Base-by-base conservation (phyloP, 257 asterid species). In the Penstemon eatonii region DNA sequence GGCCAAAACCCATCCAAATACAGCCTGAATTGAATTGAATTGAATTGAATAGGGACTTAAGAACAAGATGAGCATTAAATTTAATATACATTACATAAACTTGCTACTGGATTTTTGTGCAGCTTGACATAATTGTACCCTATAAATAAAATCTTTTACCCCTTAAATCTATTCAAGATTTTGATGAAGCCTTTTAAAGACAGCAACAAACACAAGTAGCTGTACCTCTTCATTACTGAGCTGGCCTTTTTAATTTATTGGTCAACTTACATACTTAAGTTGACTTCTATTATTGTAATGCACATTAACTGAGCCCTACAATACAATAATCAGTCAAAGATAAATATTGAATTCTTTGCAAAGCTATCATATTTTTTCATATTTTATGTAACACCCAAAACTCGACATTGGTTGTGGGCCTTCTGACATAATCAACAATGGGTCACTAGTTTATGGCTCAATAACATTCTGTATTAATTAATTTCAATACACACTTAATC, bases 41-140 rank as follows among this genome's bases (percentile, higher is more conserved):
- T 25, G 33, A 25, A 25, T 25, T 25, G 33, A 25, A 25, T 1
- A 25, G 33, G 33, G 33, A 25, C 33, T 25, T 25, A 0, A 25
- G 33, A 25, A 25, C 33, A 25, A 25, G 2, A 25, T 25, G 0
- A 25, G 33, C 1, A 25, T 25, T 25, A 25, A 25, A 25, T 25
- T 25, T 25, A 25, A 25, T 25, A 1, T 25, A 60, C 66, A 42
- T 60, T 3, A 60, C 66, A 60, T 41, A 41, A 60, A 60, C 46
- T 19, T 60, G 66, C 38, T 5, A 59, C 18, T 59, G 41, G 64
- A 59, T 12, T 10, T 59, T n/a, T 39, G 64, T 59, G 66, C 66
- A 41, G 38, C 44, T 41, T 41, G 64, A 5, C 13, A 60, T 60
- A 10, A 57, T 38, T 57, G n/a, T 8, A 36, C n/a, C 15, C 8